Evolutionary conservation across 768 basidiomycete genomes (phyloP).

Genomic region (Lactarius evosmus): DNA sequence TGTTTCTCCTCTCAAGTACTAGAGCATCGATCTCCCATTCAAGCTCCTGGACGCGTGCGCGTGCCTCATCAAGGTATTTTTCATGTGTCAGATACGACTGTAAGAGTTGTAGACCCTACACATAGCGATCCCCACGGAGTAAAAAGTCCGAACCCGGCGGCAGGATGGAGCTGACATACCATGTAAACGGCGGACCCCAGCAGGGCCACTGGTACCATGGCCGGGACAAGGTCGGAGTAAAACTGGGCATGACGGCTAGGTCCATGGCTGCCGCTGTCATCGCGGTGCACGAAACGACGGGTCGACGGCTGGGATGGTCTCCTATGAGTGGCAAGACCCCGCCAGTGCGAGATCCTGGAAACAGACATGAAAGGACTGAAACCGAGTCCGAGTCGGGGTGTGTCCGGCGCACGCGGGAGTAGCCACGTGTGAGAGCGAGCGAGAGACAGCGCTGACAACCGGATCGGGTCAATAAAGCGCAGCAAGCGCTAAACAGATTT

Average conservation of each 20-base stretch:
- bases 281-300: constrained; percentile 25
- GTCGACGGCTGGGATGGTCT: constrained; percentile 1
- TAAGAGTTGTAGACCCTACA: constrained; percentile 61
- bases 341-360: background rate
- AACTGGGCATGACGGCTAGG: constrained; percentile 57
- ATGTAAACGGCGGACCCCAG: constrained; percentile 79
- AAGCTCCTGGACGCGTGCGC: constrained; percentile 47
- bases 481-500: background rate
- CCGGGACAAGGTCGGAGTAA: constrained; percentile 68
- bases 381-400: background rate
- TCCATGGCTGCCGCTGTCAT: constrained; percentile 23
- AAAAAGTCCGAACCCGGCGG: constrained; percentile 6
- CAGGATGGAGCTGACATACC: constrained; percentile 40
- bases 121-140: background rate
- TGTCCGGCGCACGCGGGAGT: background rate
- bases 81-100: constrained; percentile 67
- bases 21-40: constrained; percentile 55
- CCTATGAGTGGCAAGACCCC: background rate
- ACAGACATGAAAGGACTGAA: background rate
- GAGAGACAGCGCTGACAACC: background rate
- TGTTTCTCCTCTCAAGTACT: constrained; percentile 14
- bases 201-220: constrained; percentile 74
- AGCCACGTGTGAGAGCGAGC: background rate
- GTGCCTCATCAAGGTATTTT: constrained; percentile 64
- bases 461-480: background rate